Evolutionary conservation across 768 basidiomycete genomes (phyloP).

Genomic region (Tricholoma terreum): DNA sequence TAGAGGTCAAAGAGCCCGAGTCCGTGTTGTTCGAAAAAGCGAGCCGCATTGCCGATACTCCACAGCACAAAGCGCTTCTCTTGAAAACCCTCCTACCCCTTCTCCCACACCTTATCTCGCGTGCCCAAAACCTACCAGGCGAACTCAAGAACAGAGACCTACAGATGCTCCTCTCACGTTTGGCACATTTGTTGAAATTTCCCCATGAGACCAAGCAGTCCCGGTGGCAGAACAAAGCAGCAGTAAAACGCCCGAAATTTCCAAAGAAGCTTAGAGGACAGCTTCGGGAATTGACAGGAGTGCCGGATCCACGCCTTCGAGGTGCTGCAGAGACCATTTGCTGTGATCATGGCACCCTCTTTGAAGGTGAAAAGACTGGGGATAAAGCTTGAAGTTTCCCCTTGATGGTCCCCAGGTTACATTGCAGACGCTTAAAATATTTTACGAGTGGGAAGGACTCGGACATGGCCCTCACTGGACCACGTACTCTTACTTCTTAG

Average conservation of each 20-base stretch:
- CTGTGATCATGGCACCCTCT: too few species aligned
- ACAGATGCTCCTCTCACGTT: neutral
- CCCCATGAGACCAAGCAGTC: neutral
- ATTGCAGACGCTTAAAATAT: too few species aligned
- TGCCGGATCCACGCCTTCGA: too few species aligned
- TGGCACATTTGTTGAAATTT: neutral
- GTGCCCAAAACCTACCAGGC: neutral
- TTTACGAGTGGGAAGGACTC: too few species aligned
- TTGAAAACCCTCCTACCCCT: neutral
- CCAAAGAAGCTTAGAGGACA: neutral
- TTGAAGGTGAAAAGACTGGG: too few species aligned
- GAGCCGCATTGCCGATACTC: neutral
- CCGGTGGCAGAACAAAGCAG: neutral
- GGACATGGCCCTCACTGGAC: too few species aligned
- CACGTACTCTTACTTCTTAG: too few species aligned
- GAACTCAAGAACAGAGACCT: neutral
- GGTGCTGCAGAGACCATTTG: too few species aligned
- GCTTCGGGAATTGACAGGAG: neutral
- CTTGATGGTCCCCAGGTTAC: too few species aligned
- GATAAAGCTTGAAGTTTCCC: too few species aligned
- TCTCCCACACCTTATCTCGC: neutral
- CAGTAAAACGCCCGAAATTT: neutral
- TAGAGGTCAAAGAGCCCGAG: neutral
- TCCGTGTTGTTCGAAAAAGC: neutral
- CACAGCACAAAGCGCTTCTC: neutral